A percentile compares a stretch with the other conserved stretches of the same genome.
Evolutionary conservation across 306 rosid species (phyloP).

Genomic region (Acacia crassicarpa): DNA sequence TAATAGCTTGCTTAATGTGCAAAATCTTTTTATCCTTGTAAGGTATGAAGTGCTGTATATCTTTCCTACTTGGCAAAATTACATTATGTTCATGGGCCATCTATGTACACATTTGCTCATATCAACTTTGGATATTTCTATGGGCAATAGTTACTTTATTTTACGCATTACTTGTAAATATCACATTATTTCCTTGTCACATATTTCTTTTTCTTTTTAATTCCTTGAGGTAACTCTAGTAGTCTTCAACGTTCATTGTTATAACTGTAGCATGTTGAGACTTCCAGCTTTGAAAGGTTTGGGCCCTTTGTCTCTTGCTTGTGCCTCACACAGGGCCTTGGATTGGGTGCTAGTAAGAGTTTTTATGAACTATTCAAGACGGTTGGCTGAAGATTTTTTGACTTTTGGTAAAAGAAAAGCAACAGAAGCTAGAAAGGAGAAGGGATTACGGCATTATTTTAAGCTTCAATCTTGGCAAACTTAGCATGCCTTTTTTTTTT

Average conservation of each 20-base stretch:
- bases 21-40: neutral
- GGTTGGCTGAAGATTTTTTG: neutral
- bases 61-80: neutral
- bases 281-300: neutral
- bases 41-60: neutral
- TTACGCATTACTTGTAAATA: neutral
- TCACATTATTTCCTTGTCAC: neutral
- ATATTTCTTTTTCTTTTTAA: neutral
- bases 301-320: neutral
- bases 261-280: neutral
- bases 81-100: neutral
- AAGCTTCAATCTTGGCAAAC: neutral
- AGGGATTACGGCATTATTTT: neutral
- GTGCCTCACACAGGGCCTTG: neutral
- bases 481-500: neutral
- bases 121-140: neutral
- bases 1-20: conserved; percentile 14
- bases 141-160: conserved; percentile 2
- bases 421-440: neutral
- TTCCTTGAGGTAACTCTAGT: neutral
- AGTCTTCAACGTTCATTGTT: neutral
- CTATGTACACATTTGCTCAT: neutral
- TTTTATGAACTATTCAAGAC: neutral
- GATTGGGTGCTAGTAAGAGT: neutral
- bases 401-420: neutral